Evolutionary conservation across 2,329 filamentous ascomycete species (phyloP).

Genomic region (Apiospora marii): DNA sequence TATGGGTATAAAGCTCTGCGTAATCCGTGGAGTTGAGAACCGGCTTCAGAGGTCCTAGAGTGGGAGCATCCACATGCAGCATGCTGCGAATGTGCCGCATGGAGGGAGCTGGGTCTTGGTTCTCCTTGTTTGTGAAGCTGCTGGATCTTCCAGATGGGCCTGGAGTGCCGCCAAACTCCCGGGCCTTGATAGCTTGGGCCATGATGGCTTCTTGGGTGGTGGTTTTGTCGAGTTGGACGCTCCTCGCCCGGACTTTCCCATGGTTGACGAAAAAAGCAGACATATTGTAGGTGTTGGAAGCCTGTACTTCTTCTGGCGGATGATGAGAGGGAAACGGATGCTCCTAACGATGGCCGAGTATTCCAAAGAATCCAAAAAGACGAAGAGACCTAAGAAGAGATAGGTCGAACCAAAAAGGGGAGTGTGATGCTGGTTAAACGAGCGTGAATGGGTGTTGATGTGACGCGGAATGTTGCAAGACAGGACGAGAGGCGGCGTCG

Average conservation of each 20-base stretch:
- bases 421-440: constrained; percentile 38
- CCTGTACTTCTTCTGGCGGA: constrained; percentile 32
- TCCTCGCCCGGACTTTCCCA: constrained; percentile 55
- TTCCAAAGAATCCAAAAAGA: constrained; percentile 45
- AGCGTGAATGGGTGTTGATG: constrained; percentile 36
- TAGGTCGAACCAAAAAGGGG: constrained; percentile 54
- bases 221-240: constrained; percentile 55
- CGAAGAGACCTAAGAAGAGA: constrained; percentile 52
- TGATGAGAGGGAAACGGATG: constrained; percentile 39
- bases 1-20: constrained; percentile 53
- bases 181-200: constrained; percentile 30
- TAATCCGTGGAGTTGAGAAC: constrained; percentile 45
- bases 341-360: constrained; percentile 45
- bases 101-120: constrained; percentile 47
- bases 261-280: constrained; percentile 52
- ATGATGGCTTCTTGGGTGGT: constrained; percentile 30
- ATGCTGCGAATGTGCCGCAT: constrained; percentile 58
- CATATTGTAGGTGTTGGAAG: constrained; percentile 47
- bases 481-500: constrained; percentile 22
- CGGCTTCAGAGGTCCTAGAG: constrained; percentile 52
- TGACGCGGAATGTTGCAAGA: constrained; percentile 24
- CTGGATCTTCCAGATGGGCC: constrained; percentile 43
- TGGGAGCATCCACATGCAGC: constrained; percentile 59
- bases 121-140: constrained; percentile 46
- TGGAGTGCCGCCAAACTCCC: constrained; percentile 33